Percentiles rank a stretch among this genome's conserved stretches.
Conservation (phyloP, 1,284 basidiomycete genomes). For the Gymnopus androsaceus region DNA sequence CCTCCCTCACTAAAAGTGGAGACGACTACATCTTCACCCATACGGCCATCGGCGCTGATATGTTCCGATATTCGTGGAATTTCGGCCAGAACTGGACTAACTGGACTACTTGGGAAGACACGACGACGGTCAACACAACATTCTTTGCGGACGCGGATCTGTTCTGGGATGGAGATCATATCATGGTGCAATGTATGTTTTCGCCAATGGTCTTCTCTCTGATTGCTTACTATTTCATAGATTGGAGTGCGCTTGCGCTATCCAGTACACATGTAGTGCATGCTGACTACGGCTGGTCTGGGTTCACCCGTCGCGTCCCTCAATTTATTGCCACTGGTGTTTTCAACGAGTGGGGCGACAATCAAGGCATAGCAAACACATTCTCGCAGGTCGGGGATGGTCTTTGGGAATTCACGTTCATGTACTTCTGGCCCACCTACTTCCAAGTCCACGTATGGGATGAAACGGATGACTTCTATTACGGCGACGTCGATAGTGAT, state of each 20-base stretch:
- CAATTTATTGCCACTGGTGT: constrained; percentile 84
- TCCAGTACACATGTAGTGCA: constrained; percentile 73
- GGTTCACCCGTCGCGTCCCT: constrained; percentile 71
- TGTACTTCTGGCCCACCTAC: constrained; percentile 85
- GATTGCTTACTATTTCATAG: constrained; percentile 39
- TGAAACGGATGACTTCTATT: constrained; percentile 82
- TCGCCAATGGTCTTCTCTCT: constrained; percentile 11
- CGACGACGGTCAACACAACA: constrained; percentile 61
- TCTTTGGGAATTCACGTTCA: constrained; percentile 80
- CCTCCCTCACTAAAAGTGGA: constrained; percentile 55
- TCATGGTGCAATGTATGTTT: constrained; percentile 81
- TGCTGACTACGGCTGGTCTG: constrained; percentile 67
- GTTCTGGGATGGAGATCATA: constrained; percentile 84
- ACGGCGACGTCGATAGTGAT: constrained; percentile 86
- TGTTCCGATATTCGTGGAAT: constrained; percentile 82
- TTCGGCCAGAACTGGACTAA: constrained; percentile 84
- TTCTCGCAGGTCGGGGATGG: constrained; percentile 67
- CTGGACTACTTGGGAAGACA: constrained; percentile 78
- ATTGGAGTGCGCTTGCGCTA: constrained; percentile 72
- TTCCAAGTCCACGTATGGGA: constrained; percentile 88
- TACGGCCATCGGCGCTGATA: constrained; percentile 83
- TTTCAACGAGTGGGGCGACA: constrained; percentile 91
- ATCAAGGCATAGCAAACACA: constrained; percentile 71
- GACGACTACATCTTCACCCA: constrained; percentile 78
- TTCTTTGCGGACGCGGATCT: constrained; percentile 55